phyloP scores from a whole-genome alignment of 73 alveolate genomes.

The Durusdinium trenchii region DNA sequence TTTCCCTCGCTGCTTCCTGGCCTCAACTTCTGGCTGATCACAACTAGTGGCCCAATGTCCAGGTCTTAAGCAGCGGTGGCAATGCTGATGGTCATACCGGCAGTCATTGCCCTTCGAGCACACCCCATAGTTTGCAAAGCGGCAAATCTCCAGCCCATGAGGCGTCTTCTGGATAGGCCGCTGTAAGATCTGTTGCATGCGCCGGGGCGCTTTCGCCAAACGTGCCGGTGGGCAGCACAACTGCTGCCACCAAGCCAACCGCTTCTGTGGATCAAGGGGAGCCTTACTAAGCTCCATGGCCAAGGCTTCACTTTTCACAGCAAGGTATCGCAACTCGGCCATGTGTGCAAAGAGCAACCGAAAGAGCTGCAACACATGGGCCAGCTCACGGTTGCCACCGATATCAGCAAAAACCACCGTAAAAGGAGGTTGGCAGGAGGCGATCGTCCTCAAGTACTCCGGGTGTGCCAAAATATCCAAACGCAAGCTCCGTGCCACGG shows the following conservation, averaged over 20 bases:
- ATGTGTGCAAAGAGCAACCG: background rate
- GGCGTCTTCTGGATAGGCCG: constrained; percentile 61
- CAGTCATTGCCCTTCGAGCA: constrained; percentile 65
- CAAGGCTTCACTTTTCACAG: constrained; percentile 54
- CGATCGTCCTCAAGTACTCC: constrained; percentile 36
- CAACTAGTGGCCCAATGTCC: constrained; percentile 65
- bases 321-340: constrained; percentile 24
- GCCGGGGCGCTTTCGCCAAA: constrained; percentile 17
- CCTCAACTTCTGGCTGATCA: background rate
- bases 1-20: too few relatives aligned
- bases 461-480: constrained; percentile 30
- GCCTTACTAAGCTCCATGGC: constrained; percentile 20
- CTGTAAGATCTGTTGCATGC: constrained; percentile 67
- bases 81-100: constrained; percentile 63
- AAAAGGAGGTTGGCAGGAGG: constrained; percentile 63
- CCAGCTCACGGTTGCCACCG: constrained; percentile 85
- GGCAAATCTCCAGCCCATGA: constrained; percentile 70
- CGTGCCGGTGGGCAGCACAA: background rate
- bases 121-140: constrained; percentile 71
- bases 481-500: background rate
- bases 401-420: constrained; percentile 80
- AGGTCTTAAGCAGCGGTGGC: constrained; percentile 35
- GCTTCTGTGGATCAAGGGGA: background rate
- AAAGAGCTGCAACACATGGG: constrained; percentile 8
- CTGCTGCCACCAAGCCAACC: constrained; percentile 20